Percentiles rank a stretch among this genome's conserved stretches.
Conservation (phyloP, 1,284 basidiomycete species). For the Apiotrichum laibachii region DNA sequence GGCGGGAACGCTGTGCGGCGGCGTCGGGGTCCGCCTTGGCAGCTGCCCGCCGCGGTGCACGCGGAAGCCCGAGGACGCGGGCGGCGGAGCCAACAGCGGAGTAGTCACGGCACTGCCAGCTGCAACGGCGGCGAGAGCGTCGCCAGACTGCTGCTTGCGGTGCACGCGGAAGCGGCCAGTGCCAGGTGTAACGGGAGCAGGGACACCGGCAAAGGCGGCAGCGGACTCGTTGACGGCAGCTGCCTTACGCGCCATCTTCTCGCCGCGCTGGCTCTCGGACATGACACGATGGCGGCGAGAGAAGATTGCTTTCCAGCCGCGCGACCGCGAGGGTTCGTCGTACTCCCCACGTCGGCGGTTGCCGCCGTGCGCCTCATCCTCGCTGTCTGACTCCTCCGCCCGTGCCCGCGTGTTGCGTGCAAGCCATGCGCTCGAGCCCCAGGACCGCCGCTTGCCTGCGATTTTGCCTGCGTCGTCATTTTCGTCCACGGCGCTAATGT, state of each 20-base stretch:
- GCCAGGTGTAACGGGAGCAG: constrained; percentile 19
- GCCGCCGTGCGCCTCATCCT: constrained; percentile 1
- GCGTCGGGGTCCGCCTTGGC: not conserved
- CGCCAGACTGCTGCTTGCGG: constrained; percentile 6
- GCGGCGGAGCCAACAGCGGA: constrained; percentile 5
- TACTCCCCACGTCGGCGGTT: constrained; percentile 18
- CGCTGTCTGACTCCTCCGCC: constrained; percentile 7
- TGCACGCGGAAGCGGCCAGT: constrained; percentile 9
- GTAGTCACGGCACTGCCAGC: not conserved
- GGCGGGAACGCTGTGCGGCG: not conserved
- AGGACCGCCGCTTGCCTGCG: constrained; percentile 9
- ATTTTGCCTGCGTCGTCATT: constrained; percentile 17
- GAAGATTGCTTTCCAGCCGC: constrained; percentile 18
- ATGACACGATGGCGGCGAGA: constrained; percentile 23
- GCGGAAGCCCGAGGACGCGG: not conserved
- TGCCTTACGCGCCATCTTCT: constrained; percentile 46
- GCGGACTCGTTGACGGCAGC: constrained; percentile 40
- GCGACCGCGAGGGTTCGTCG: constrained; percentile 26
- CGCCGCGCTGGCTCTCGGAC: constrained; percentile 31
- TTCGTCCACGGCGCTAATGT: constrained; percentile 21
- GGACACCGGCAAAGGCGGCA: constrained; percentile 42
- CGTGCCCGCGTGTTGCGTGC: not conserved
- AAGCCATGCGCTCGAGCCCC: constrained; percentile 13
- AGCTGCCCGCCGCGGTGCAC: not conserved
- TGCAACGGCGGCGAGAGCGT: not conserved